These are phyloP conservation scores for Cadophora malorum DNA, from an alignment of 2,329 filamentous ascomycete species.

Conservation along the genomic window DNA sequence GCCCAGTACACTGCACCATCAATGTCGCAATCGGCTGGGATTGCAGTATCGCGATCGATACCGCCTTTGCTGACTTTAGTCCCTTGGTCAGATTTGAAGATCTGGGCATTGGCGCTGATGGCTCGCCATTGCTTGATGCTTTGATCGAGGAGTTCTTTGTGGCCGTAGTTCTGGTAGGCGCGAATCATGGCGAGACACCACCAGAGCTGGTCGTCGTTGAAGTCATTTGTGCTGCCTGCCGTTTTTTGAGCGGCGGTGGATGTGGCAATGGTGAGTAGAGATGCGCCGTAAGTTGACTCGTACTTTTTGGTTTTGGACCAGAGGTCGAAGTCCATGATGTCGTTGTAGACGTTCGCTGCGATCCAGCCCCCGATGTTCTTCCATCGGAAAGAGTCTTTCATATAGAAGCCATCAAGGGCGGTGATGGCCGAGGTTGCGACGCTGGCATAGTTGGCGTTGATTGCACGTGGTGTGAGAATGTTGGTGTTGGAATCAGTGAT, in stretches of 20 bases:
- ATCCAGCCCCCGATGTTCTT: constrained; percentile 27
- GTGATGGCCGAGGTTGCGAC: constrained; percentile 21
- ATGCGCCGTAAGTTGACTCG: constrained; percentile 17
- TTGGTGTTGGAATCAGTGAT: background rate
- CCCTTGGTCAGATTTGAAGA: constrained; percentile 26
- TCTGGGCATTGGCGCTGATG: constrained; percentile 25
- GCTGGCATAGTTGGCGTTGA: constrained; percentile 8
- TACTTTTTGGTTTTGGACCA: constrained; percentile 13
- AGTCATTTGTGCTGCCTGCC: constrained; percentile 22
- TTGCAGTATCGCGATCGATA: constrained; percentile 17
- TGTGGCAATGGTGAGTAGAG: constrained; percentile 18
- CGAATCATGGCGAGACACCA: constrained; percentile 32
- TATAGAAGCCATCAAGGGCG: constrained; percentile 20
- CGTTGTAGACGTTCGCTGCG: constrained; percentile 33
- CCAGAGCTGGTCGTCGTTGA: constrained; percentile 33
- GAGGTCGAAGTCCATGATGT: constrained; percentile 28
- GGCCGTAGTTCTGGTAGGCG: constrained; percentile 27
- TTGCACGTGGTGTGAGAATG: background rate
- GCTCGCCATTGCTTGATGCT: constrained; percentile 26
- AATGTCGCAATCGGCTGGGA: constrained; percentile 26
- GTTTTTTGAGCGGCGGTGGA: constrained; percentile 16
- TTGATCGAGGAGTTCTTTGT: constrained; percentile 20
- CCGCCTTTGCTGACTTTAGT: constrained; percentile 25
- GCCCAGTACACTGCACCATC: constrained; percentile 32
- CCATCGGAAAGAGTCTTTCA: constrained; percentile 23